Evolutionary conservation across 208 protist species (phyloP), one percentile per base, ranked within the genome.

Genomic region (Trypanosoma mega): DNA sequence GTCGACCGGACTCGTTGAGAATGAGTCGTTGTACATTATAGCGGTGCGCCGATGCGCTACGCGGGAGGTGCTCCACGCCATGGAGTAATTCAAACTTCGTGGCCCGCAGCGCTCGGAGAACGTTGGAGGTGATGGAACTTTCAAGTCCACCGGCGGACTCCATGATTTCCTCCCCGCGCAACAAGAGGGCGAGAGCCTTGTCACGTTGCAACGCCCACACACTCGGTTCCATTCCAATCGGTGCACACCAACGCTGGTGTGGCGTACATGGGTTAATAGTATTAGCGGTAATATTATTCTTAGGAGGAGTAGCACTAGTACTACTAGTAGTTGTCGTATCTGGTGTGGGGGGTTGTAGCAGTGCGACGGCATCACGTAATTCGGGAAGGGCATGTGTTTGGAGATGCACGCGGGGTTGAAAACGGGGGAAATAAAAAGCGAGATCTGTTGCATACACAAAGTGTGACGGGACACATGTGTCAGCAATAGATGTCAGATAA

Each of bases 401-500:
- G 27, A 92, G 50, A 74, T 94, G 88, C 3, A 72, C 76, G 24
- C 34, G 18, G 2, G 85, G 84, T 63, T 89, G 82, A 60, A 94
- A 92, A 47, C 88, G 76, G 1, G 88, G 85, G 50, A 78, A 89
- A 65, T 89, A 94, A 57, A 92, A 94, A 43, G 82, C 85, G 62
- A 92, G 45, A 50, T 94, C 88, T n/a, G 65, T 80, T 6, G 82
- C 66, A 29, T 80, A 72, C 41, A 77, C 48, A 60, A 92, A 78
- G 44, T 80, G 78, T 16, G 65, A 54, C 27, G 85, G 85, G 9
- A 78, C 69, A 49, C 77, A 79, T 21, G 86, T 89, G 21, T 77
- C 73, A 11, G 54, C 48, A 54, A 90, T 50, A 8, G 65, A 50
- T 5, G 66, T 68, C 11, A 74, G 64, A n/a, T 55, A 50, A 20